Conservation (phyloP, 208 protist genomes). For the Acanthamoeba rhysodes region DNA sequence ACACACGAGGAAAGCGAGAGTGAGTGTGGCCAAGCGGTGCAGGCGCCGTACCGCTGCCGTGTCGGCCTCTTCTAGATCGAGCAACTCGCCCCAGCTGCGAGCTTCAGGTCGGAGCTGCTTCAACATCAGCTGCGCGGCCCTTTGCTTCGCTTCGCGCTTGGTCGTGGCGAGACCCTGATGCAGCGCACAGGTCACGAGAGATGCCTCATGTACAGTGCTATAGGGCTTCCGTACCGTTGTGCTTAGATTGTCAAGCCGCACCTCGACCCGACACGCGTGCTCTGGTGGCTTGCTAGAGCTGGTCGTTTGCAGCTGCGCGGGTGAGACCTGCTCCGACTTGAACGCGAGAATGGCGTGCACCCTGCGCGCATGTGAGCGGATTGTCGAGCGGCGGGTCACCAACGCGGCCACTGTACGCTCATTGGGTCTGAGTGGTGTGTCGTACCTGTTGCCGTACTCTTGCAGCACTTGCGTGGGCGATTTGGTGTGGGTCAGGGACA, state of each 20-base stretch:
- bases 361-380: neutral
- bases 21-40: neutral
- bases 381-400: neutral
- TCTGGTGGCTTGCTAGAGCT: neutral
- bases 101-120: conserved; percentile 40
- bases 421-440: no score
- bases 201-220: no score
- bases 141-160: conserved; percentile 63
- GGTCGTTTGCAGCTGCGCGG: neutral
- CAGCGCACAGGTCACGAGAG: neutral
- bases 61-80: neutral
- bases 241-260: conserved; percentile 1
- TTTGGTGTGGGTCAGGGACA: conserved; percentile 17
- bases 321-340: neutral
- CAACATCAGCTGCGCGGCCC: conserved; percentile 61
- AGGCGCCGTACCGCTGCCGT: neutral
- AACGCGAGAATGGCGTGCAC: neutral
- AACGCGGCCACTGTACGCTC: no score
- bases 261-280: neutral
- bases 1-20: neutral
- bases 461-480: conserved; percentile 59
- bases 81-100: conserved; percentile 52
- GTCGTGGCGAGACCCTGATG: neutral
- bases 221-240: neutral
- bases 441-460: conserved; percentile 66